Conservation (phyloP, 306 rosid genomes). For the Dryas alaskensis region DNA sequence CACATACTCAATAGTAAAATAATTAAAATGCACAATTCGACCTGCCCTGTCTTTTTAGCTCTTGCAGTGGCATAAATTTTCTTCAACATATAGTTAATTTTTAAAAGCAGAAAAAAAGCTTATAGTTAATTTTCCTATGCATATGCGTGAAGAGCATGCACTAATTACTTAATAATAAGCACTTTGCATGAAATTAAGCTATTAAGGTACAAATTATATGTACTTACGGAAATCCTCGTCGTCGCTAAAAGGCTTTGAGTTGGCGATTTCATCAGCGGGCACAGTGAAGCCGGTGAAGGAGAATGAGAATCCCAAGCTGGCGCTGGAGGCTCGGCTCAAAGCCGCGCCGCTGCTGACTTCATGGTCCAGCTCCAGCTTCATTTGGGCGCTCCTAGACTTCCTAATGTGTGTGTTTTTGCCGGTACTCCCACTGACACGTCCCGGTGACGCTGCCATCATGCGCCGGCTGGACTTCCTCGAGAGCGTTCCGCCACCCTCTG, state of each 20-base stretch:
- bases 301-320: constrained; percentile 90
- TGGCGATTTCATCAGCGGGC: constrained; percentile 83
- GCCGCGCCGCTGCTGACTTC: constrained; percentile 80
- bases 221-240: constrained; percentile 84
- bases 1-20: neutral
- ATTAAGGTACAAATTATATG: neutral
- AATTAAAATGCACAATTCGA: neutral
- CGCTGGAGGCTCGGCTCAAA: constrained; percentile 94
- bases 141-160: constrained; percentile 1
- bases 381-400: constrained; percentile 83
- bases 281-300: constrained; percentile 87
- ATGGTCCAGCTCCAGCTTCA: constrained; percentile 63
- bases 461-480: constrained; percentile 79
- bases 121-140: neutral
- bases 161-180: neutral
- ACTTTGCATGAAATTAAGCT: neutral
- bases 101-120: too few relatives aligned
- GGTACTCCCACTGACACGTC: constrained; percentile 34
- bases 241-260: constrained; percentile 82
- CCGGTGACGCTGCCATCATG: constrained; percentile 32
- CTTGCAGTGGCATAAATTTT: neutral
- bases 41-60: neutral
- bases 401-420: constrained; percentile 74
- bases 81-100: neutral
- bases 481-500: constrained; percentile 31